A percentile compares a stretch with the other conserved stretches of the same genome.
These are phyloP conservation scores for Lablab purpureus DNA, from an alignment of 306 rosid genomes.

Conservation along the genomic window DNA sequence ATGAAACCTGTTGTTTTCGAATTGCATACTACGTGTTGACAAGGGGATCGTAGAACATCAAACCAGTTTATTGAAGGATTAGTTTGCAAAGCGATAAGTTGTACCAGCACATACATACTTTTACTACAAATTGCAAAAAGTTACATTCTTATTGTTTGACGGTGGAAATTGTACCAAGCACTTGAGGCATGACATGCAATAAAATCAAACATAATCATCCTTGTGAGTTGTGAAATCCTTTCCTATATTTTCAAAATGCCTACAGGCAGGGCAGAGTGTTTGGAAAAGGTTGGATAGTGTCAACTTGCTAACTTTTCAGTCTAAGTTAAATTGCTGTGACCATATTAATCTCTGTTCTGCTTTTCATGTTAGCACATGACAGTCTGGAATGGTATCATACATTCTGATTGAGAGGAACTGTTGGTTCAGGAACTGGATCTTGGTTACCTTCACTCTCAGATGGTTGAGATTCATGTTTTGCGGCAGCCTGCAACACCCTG, in stretches of 20 bases:
- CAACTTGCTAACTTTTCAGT: constrained; percentile 39
- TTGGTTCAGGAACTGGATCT: constrained; percentile 59
- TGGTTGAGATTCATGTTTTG: constrained; percentile 95
- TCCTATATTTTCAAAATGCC: neutral
- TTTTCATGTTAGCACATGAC: constrained; percentile 47
- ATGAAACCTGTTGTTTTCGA: neutral
- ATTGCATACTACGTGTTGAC: neutral
- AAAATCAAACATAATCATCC: constrained; percentile 23
- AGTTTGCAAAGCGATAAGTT: neutral
- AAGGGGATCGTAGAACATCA: neutral
- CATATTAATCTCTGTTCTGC: constrained; percentile 31
- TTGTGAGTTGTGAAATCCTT: neutral
- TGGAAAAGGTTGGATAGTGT: constrained; percentile 33
- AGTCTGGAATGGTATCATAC: constrained; percentile 61
- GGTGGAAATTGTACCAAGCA: constrained; percentile 40
- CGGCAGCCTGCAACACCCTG: constrained; percentile 96
- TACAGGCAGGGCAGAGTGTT: constrained; percentile 31
- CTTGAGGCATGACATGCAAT: constrained; percentile 33
- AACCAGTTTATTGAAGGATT: constrained; percentile 9
- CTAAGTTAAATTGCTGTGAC: constrained; percentile 44
- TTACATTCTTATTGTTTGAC: constrained; percentile 28
- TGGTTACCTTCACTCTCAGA: constrained; percentile 68
- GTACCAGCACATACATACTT: constrained; percentile 31
- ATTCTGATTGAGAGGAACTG: constrained; percentile 61
- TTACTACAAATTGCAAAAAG: constrained; percentile 34